phyloP scores from a whole-genome alignment of 129 eudicot genomes.

The Helichrysum umbraculigerum region DNA sequence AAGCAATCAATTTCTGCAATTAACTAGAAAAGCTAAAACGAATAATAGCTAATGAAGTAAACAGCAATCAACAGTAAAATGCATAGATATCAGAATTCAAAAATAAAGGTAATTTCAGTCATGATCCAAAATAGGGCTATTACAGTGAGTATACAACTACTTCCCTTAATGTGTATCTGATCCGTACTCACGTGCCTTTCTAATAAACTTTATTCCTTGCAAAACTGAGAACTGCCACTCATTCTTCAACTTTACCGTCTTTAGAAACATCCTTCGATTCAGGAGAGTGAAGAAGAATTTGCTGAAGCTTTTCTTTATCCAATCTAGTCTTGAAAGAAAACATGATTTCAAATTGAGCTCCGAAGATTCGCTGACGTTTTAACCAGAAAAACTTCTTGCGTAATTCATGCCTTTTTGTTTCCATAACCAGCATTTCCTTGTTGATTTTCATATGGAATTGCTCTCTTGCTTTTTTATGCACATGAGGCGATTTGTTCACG shows the following conservation, averaged over 20 bases:
- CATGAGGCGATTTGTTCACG: conserved; percentile 39
- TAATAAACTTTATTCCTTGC: neutral
- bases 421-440: conserved; percentile 36
- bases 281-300: conserved; percentile 10
- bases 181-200: conserved; percentile 41
- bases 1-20: too few species aligned
- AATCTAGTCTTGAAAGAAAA: conserved; percentile 34
- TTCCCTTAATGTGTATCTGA: neutral
- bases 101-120: neutral
- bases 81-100: neutral
- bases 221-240: neutral
- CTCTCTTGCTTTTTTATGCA: conserved; percentile 44
- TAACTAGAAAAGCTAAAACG: neutral
- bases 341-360: conserved; percentile 42
- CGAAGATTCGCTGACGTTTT: conserved; percentile 38
- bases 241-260: conserved; percentile 63
- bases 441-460: conserved; percentile 37
- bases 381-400: conserved; percentile 39
- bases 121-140: conserved; percentile 10
- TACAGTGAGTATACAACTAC: neutral
- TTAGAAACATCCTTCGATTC: conserved; percentile 53
- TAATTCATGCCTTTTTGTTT: conserved; percentile 35
- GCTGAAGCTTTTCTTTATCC: conserved; percentile 33
- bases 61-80: neutral
- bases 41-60: neutral